Conservation (phyloP, 331 rosid genomes). For the Dryas integrifolia region DNA sequence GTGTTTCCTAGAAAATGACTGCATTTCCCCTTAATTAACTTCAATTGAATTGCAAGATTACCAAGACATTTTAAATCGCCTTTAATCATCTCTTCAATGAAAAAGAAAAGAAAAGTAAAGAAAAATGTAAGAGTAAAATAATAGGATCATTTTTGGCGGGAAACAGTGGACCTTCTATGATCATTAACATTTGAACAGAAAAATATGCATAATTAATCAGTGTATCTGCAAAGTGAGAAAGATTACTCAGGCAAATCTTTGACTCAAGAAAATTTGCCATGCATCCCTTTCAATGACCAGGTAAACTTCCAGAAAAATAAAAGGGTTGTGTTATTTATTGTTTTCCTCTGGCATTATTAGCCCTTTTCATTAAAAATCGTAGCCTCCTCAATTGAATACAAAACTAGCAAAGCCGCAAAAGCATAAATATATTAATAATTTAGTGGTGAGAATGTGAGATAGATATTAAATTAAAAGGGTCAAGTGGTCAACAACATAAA, state of each 20-base stretch:
- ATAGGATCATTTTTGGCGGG: neutral
- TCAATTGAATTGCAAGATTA: neutral
- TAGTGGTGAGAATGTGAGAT: neutral
- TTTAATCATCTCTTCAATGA: neutral
- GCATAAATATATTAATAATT: neutral
- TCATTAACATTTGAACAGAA: neutral
- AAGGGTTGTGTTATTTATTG: neutral
- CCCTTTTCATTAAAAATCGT: no score
- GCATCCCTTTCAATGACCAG: conserved; percentile 3
- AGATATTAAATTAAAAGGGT: neutral
- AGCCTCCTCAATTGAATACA: no score
- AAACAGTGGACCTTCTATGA: neutral
- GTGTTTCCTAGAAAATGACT: neutral
- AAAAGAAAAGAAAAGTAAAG: neutral
- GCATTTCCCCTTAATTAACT: neutral
- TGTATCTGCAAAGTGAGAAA: conserved; percentile 14
- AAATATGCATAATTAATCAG: conserved; percentile 1
- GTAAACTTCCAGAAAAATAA: neutral
- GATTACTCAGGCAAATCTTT: conserved; percentile 7
- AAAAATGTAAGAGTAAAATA: neutral
- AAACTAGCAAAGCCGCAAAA: no score
- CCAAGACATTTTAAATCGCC: neutral
- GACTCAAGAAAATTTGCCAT: neutral
- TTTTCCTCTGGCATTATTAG: no score
- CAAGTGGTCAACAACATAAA: neutral